Base-by-base conservation (phyloP, 257 asterid species). In the Nicotiana tomentosiformis region DNA sequence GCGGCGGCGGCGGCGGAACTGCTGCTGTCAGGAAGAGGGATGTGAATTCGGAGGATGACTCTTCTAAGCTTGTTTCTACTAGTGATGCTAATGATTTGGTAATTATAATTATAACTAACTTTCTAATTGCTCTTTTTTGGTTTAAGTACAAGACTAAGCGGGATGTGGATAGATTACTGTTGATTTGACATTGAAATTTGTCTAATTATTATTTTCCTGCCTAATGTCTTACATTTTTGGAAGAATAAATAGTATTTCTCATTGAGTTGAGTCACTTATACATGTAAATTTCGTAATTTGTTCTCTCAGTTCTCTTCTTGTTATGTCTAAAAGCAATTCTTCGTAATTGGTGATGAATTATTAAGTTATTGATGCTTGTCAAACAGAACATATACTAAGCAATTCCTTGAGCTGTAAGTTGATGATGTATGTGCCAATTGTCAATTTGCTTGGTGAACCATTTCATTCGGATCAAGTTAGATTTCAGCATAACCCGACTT, bases 51-150 rank as follows among this genome's bases (percentile, higher is more conserved):
- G 91, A 86, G 14, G 95, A 90, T 29, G 89, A 86, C 43, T 79
- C 89, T 26, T 82, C 89, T 68, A 90, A 90, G 84, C 81, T 86
- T 70, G 93, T 83, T 72, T 87, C 93, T 55, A 84, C 94, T 76
- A 87, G 89, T 78, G 78, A 84, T 81, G 88, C 90, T 77, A 85
- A 81, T 80, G 89, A 86, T 87, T 84, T 88, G 97, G 98, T 92
- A 89, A 77, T 56, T 80, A 77, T 32, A 15, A 51, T 53, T 77
- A 76, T 46, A 18, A 18, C 7, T 46, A 57, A 10, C 5, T 78
- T 33, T 55, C 4, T 55, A 20, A 72, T 46, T 72, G 20, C 20
- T 46, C 7, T 61, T 62, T 43, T 62, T 60, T 51, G 26, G 14
- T 77, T 55, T 55, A 15, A 15, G 60, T 55, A 55, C 60, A 55